Conservation (phyloP, 768 basidiomycete genomes). For the Cystoderma amianthinum region DNA sequence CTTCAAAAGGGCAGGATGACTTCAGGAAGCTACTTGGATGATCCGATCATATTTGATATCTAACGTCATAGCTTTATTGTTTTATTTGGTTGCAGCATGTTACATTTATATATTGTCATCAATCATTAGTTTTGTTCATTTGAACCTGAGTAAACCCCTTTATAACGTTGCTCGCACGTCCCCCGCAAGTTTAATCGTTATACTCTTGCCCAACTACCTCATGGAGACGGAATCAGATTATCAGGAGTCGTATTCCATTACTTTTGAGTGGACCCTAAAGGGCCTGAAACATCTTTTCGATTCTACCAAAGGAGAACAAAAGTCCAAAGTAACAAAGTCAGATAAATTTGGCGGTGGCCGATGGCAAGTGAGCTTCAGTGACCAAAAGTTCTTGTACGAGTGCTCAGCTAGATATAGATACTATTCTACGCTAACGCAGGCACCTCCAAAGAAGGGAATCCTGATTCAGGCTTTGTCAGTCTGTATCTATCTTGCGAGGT, state of each 20-base stretch:
- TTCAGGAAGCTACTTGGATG: constrained; percentile 74
- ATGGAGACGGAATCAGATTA: constrained; percentile 25
- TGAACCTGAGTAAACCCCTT: no score
- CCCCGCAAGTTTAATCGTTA: no score
- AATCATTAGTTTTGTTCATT: no score
- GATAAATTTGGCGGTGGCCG: constrained; percentile 68
- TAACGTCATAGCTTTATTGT: constrained; percentile 1
- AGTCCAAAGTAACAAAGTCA: constrained; percentile 75
- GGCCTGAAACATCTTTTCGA: constrained; percentile 73
- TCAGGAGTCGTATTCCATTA: constrained; percentile 48
- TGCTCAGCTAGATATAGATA: constrained; percentile 35
- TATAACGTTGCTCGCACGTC: no score
- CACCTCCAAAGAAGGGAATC: constrained; percentile 40
- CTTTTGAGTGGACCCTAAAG: constrained; percentile 74
- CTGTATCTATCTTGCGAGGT: constrained; percentile 83
- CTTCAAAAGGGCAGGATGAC: constrained; percentile 68
- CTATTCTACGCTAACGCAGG: constrained; percentile 84
- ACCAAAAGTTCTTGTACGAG: constrained; percentile 2
- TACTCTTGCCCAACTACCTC: background rate
- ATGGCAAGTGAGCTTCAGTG: constrained; percentile 51
- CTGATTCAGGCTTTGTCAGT: constrained; percentile 55
- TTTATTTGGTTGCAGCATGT: background rate
- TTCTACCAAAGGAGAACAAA: constrained; percentile 67
- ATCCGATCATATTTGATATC: constrained; percentile 3
- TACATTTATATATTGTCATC: background rate